Evolutionary conservation across 148 eudicot species (phyloP), one percentile per base, ranked within the genome.

Genomic region (Chenopodium quinoa): DNA sequence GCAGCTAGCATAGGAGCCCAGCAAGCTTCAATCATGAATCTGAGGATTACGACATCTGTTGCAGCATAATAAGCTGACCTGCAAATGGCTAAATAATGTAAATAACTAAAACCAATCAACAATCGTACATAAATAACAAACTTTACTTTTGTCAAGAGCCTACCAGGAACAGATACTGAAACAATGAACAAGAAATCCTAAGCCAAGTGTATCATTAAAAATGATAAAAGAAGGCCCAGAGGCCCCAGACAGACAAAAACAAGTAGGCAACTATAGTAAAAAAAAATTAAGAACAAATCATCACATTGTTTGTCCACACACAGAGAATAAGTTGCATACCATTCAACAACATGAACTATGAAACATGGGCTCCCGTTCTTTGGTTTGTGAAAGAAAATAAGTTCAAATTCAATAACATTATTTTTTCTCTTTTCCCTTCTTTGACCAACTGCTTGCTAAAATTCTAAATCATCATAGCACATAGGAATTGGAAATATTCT

Each of bases 1-100:
- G 99, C 99, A 69, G 99, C 99, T 91, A 97, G 88, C 99, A 97
- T 94, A 73, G 99, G 99, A 81, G 99, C 99, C 99, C 99, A 97
- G 83, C 96, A 97, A 50, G 87, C 97, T 87, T 97, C 99, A 63
- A 97, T 86, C 99, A 97, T 97, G 92, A 97, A 97, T 78, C 98
- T 89, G 66, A 97, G 92, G 79, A 97, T 97, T 85, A 91, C 93
- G 66, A 89, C 94, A 89, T 97, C 97, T 79, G 98, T 94, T 67
- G 99, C 99, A 44, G 99, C 98, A 91, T 91, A 94, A 88, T 94
- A 97, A 82, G 93, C 92, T 83, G 99, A 97, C 97, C 99, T 97
- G 84, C 87, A 94, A 83, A 85, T 89, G 75, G 80, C 76, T 82
- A 87, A 86, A 66, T 66, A 52, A 75, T 79, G 75, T 85, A 69